phyloP scores from a whole-genome alignment of 306 rosid species.

The Castanea sativa region DNA sequence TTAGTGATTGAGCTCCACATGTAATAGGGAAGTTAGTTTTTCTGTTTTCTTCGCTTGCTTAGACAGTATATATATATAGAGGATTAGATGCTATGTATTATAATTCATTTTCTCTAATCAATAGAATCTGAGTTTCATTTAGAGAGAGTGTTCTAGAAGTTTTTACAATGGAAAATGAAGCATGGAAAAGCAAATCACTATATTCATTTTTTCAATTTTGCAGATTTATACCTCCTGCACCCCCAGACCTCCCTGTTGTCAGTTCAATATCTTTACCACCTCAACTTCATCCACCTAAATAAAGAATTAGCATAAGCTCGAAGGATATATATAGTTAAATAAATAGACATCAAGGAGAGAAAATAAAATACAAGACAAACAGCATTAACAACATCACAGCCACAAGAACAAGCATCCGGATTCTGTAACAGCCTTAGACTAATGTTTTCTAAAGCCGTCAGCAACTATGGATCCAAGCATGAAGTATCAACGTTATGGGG shows the following conservation, averaged over 20 bases:
- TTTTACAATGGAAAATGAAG: neutral
- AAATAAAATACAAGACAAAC: neutral
- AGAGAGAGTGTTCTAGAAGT: too few species aligned
- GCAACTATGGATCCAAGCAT: neutral
- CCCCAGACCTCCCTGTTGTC: slow-evolving; percentile 93
- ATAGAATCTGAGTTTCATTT: too few species aligned
- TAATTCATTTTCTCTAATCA: too few species aligned
- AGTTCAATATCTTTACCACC: slow-evolving; percentile 82
- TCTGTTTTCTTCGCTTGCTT: too few species aligned
- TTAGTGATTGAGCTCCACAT: too few species aligned
- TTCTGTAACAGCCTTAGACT: slow-evolving; percentile 1
- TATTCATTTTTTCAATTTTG: neutral
- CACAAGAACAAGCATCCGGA: slow-evolving; percentile 4
- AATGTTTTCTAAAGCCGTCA: neutral
- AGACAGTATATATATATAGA: too few species aligned
- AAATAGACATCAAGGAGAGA: slow-evolving; percentile 4
- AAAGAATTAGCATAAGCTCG: slow-evolving; percentile 26
- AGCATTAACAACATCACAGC: neutral
- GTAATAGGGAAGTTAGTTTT: too few species aligned
- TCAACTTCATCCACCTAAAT: slow-evolving; percentile 96
- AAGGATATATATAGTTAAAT: slow-evolving; percentile 1
- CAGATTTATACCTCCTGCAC: slow-evolving; percentile 87
- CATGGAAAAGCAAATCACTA: slow-evolving; percentile 16
- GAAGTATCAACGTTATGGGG: neutral
- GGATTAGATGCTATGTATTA: too few species aligned